phyloP scores from a whole-genome alignment of 2,329 filamentous ascomycete species.

The Penicillium oxalicum region DNA sequence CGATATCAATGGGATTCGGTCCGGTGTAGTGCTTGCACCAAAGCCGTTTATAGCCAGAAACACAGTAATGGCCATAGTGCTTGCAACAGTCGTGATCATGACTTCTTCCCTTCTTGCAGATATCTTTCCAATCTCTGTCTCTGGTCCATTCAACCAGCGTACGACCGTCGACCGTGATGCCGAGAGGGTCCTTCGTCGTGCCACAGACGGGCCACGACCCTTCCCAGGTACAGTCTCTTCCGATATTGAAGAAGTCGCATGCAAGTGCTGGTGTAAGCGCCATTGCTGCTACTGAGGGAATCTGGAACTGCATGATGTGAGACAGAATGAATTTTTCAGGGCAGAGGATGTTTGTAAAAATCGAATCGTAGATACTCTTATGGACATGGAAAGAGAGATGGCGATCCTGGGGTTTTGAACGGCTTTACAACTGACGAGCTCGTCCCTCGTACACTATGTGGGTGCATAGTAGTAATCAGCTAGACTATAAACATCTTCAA shows the following conservation, averaged over 20 bases:
- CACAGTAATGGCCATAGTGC: constrained; percentile 4
- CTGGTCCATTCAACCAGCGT: constrained; percentile 8
- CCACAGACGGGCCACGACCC: constrained; percentile 5
- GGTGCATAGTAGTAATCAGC: too few species aligned
- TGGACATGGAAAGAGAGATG: too few species aligned
- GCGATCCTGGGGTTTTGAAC: too few species aligned
- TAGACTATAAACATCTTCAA: too few species aligned
- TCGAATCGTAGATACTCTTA: neutral
- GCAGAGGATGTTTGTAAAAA: neutral
- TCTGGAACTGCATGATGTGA: neutral
- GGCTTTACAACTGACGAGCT: too few species aligned
- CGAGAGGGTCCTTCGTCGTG: constrained; percentile 2
- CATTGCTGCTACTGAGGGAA: neutral
- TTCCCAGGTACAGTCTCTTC: constrained; percentile 7
- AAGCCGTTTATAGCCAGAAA: constrained; percentile 10
- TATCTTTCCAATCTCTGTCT: neutral
- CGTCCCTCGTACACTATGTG: too few species aligned
- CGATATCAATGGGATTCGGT: neutral
- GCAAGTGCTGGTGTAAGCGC: neutral
- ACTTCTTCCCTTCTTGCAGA: constrained; percentile 3
- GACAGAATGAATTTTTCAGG: neutral
- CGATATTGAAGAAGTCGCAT: constrained; percentile 4
- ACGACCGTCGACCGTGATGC: constrained; percentile 4
- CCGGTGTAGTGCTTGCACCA: constrained; percentile 9
- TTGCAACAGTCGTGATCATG: constrained; percentile 3